These are phyloP conservation scores for Kitagawia praeruptora DNA, from an alignment of 129 eudicot genomes.

Conservation along the genomic window DNA sequence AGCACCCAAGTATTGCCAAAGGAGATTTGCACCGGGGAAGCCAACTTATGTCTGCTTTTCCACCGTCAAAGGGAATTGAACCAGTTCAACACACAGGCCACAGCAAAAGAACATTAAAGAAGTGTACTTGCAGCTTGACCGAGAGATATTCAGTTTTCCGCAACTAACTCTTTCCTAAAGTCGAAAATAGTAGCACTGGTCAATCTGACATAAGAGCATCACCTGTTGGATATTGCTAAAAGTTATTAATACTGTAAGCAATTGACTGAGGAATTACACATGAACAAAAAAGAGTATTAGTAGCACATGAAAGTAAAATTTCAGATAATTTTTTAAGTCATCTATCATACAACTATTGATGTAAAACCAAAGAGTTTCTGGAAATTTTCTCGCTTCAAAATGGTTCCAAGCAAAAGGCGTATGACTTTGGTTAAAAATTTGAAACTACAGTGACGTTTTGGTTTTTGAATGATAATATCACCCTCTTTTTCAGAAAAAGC, in stretches of 20 bases:
- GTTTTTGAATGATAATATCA: not conserved
- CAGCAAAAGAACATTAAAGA: slow-evolving; percentile 9
- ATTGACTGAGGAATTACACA: not conserved
- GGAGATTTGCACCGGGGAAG: slow-evolving; percentile 48
- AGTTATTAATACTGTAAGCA: not conserved
- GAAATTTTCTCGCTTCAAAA: not conserved
- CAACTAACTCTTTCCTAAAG: slow-evolving; percentile 14
- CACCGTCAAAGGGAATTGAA: slow-evolving; percentile 22
- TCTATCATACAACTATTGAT: not conserved
- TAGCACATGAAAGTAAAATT: not conserved
- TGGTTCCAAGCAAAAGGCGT: not conserved
- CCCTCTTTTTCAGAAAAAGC: not conserved
- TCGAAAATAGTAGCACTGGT: slow-evolving; percentile 6
- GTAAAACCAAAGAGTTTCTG: not conserved
- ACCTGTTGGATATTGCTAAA: slow-evolving; percentile 25
- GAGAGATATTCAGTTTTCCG: slow-evolving; percentile 17
- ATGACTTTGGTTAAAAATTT: not conserved
- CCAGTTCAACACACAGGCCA: not conserved
- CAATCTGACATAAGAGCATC: slow-evolving; percentile 18
- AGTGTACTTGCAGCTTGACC: slow-evolving; percentile 15
- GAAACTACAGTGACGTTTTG: not conserved
- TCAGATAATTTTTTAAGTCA: not conserved
- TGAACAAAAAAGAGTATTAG: not conserved
- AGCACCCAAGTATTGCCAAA: slow-evolving; percentile 31
- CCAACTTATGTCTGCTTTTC: slow-evolving; percentile 16